A percentile compares a stretch with the other conserved stretches of the same genome.
Evolutionary conservation across 768 basidiomycete genomes (phyloP).

Genomic region (Boletus subparvulus): DNA sequence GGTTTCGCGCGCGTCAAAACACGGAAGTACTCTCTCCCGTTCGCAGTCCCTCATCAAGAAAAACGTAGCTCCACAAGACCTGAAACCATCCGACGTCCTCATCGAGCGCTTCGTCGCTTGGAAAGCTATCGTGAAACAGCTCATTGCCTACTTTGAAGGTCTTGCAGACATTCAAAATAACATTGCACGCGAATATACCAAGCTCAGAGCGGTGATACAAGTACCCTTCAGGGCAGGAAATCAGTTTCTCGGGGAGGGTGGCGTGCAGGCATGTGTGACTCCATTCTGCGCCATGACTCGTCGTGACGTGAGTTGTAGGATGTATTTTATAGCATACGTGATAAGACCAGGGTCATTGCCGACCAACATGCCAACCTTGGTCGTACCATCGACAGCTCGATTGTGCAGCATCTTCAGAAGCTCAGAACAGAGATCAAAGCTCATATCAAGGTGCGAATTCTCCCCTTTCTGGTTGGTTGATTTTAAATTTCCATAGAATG

Average conservation of each 20-base stretch:
- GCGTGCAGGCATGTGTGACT: slow-evolving; percentile 63
- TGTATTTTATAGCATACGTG: slow-evolving; percentile 87
- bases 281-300: not conserved
- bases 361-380: slow-evolving; percentile 97
- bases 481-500: slow-evolving; percentile 50
- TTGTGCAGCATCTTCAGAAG: slow-evolving; percentile 97
- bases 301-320: slow-evolving; percentile 49
- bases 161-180: slow-evolving; percentile 86
- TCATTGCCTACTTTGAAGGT: slow-evolving; percentile 82
- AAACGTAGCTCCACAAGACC: slow-evolving; percentile 86
- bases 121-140: slow-evolving; percentile 96
- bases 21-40: slow-evolving; percentile 72
- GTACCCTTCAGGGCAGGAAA: slow-evolving; percentile 95
- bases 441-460: slow-evolving; percentile 75
- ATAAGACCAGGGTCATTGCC: slow-evolving; percentile 89
- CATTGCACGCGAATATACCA: slow-evolving; percentile 88
- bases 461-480: not conserved
- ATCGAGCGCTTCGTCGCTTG: slow-evolving; percentile 93
- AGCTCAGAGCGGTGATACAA: slow-evolving; percentile 93
- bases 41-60: slow-evolving; percentile 91
- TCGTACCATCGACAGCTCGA: slow-evolving; percentile 92
- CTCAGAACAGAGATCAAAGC: slow-evolving; percentile 95
- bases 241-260: slow-evolving; percentile 98
- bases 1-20: slow-evolving; percentile 60
- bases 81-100: slow-evolving; percentile 91